Conservation (phyloP, 352 stramenopile species). For the Phytophthora podocarpi region DNA sequence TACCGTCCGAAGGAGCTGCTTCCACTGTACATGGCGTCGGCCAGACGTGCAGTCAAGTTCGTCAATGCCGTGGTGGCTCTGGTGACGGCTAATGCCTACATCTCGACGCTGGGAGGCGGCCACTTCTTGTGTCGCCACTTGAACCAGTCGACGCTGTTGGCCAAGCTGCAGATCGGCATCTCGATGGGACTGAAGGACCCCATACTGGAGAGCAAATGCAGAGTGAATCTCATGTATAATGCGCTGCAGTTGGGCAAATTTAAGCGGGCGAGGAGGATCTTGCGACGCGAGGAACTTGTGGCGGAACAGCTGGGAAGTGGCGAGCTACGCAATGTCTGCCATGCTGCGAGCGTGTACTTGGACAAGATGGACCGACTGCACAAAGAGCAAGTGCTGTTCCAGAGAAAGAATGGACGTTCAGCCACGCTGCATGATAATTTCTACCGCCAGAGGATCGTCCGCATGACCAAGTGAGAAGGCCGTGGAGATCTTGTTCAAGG, state of each 20-base stretch:
- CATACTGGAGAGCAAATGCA: conserved; percentile 81
- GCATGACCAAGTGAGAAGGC: conserved; percentile 50
- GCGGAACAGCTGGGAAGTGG: conserved; percentile 53
- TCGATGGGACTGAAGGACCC: conserved; percentile 75
- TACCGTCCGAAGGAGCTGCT: conserved; percentile 55
- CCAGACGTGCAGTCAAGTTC: conserved; percentile 65
- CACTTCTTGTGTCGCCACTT: conserved; percentile 83
- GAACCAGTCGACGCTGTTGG: conserved; percentile 71
- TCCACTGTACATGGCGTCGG: conserved; percentile 65
- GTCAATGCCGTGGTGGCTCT: conserved; percentile 74
- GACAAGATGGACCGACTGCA: conserved; percentile 71
- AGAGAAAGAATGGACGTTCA: conserved; percentile 30
- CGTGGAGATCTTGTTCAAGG: neutral
- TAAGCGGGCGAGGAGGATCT: conserved; percentile 52
- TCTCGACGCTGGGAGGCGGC: conserved; percentile 81
- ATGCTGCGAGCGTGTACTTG: conserved; percentile 70
- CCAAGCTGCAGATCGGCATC: conserved; percentile 80
- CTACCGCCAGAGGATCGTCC: conserved; percentile 80
- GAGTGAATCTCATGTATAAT: conserved; percentile 83
- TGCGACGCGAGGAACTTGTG: conserved; percentile 51
- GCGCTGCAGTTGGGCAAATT: conserved; percentile 76
- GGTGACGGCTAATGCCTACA: conserved; percentile 84
- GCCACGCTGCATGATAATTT: conserved; percentile 71
- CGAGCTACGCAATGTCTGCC: conserved; percentile 65
- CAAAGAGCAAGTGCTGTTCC: conserved; percentile 46